Evolutionary conservation across 176 grass and related monocot species (phyloP).

Genomic region (Urochloa ruziziensis): DNA sequence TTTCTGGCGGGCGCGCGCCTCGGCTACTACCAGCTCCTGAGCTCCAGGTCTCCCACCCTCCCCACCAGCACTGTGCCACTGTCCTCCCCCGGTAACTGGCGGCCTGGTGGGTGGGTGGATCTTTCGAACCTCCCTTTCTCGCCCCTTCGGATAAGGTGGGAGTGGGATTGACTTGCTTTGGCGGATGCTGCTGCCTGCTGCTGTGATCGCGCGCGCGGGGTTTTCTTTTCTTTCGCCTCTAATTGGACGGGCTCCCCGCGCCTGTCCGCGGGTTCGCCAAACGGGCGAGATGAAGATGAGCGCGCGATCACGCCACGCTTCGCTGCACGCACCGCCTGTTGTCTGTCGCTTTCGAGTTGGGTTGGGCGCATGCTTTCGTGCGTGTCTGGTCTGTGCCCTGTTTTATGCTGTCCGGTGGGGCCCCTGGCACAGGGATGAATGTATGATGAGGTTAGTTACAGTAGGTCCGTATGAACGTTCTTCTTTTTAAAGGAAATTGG

Average conservation of each 20-base stretch:
- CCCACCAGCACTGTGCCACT: not conserved
- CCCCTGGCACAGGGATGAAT: not conserved
- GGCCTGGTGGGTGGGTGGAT: conserved; percentile 32
- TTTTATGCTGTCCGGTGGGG: not conserved
- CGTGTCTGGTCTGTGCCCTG: not conserved
- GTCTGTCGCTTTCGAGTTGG: conserved; percentile 1
- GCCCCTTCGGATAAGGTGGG: conserved; percentile 18
- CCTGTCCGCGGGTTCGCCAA: not conserved
- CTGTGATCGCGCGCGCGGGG: not conserved
- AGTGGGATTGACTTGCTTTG: conserved; percentile 11
- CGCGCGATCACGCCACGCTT: not conserved
- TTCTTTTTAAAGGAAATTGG: not conserved
- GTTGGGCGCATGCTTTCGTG: not conserved
- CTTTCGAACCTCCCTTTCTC: conserved; percentile 10
- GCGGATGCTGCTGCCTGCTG: not conserved
- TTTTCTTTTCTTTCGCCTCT: not conserved
- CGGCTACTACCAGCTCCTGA: not conserved
- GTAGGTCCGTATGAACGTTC: too few species aligned
- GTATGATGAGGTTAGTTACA: not conserved
- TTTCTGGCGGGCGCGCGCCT: not conserved
- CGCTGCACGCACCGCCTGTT: not conserved
- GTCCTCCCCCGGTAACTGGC: not conserved
- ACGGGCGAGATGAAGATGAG: too few species aligned
- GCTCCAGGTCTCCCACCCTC: not conserved
- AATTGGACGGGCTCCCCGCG: not conserved